phyloP scores from a whole-genome alignment of 805 yeast genomes.

The Ogataea chonburiensis region DNA sequence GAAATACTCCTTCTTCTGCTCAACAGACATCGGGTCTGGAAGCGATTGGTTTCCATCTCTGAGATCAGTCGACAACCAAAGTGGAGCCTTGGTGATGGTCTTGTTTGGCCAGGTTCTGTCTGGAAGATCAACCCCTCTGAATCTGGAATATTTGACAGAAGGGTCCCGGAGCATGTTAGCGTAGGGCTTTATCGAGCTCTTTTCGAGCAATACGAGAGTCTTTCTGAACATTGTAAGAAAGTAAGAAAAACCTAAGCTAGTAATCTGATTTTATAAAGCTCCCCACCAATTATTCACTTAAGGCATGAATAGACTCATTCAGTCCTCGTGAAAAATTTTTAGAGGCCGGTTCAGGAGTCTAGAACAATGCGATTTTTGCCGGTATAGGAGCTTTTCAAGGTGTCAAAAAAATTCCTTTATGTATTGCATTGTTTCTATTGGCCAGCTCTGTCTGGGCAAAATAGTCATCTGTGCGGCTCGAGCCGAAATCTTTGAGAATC shows the following conservation, averaged over 20 bases:
- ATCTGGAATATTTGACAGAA: slow-evolving; percentile 57
- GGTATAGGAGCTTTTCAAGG: slow-evolving; percentile 6
- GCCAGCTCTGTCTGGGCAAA: not conserved
- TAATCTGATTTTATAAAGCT: not conserved
- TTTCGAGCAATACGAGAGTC: slow-evolving; percentile 28
- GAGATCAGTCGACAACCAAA: slow-evolving; percentile 78
- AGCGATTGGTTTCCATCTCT: slow-evolving; percentile 81
- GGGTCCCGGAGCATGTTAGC: slow-evolving; percentile 70
- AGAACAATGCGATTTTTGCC: slow-evolving; percentile 9
- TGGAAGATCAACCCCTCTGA: slow-evolving; percentile 52
- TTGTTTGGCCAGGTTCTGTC: slow-evolving; percentile 74
- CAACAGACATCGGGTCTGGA: slow-evolving; percentile 80
- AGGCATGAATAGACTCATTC: slow-evolving; percentile 5
- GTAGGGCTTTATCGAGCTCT: slow-evolving; percentile 30
- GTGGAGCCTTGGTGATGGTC: slow-evolving; percentile 65
- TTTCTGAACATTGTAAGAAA: slow-evolving; percentile 30
- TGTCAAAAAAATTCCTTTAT: slow-evolving; percentile 4
- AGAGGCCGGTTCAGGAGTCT: slow-evolving; percentile 4
- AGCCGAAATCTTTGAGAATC: not conserved
- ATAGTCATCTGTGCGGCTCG: too few relatives aligned
- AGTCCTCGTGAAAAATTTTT: slow-evolving; percentile 10
- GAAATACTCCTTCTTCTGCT: slow-evolving; percentile 72
- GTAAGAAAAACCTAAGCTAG: not conserved
- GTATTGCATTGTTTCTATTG: slow-evolving; percentile 2
- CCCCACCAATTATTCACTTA: slow-evolving; percentile 11